These are phyloP conservation scores for Pseudozyma thailandica DNA, from an alignment of 1,284 basidiomycete species.

Conservation along the genomic window DNA sequence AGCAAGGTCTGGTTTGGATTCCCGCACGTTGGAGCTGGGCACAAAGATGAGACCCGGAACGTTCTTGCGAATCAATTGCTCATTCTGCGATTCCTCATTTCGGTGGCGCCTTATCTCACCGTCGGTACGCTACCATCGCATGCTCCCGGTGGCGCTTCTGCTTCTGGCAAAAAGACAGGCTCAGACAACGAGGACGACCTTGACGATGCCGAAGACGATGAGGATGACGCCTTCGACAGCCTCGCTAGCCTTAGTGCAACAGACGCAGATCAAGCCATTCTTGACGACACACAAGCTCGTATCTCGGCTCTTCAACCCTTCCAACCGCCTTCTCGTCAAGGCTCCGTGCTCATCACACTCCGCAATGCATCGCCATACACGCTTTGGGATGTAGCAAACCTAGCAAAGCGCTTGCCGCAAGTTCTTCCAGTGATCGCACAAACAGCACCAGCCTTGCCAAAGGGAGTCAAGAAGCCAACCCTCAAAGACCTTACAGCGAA, in stretches of 20 bases:
- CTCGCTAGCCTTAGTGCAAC: not conserved
- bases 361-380: conserved; percentile 89
- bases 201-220: conserved; percentile 16
- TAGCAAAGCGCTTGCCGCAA: conserved; percentile 39
- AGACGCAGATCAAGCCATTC: conserved; percentile 55
- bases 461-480: conserved; percentile 45
- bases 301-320: conserved; percentile 70
- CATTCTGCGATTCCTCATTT: conserved; percentile 84
- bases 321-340: conserved; percentile 68
- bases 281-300: conserved; percentile 27
- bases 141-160: conserved; percentile 62
- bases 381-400: conserved; percentile 75
- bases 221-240: conserved; percentile 9
- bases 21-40: conserved; percentile 94
- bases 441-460: conserved; percentile 56
- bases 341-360: conserved; percentile 84
- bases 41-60: conserved; percentile 93
- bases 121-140: conserved; percentile 45
- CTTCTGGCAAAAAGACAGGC: conserved; percentile 6
- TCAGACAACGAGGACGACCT: conserved; percentile 38
- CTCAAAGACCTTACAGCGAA: conserved; percentile 31
- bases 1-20: conserved; percentile 92
- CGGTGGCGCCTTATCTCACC: conserved; percentile 76
- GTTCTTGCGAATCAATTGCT: conserved; percentile 89
- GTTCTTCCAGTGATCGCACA: conserved; percentile 73